phyloP scores from a whole-genome alignment of 192 early-diverging fungal species.

The Coemansia javaensis region DNA sequence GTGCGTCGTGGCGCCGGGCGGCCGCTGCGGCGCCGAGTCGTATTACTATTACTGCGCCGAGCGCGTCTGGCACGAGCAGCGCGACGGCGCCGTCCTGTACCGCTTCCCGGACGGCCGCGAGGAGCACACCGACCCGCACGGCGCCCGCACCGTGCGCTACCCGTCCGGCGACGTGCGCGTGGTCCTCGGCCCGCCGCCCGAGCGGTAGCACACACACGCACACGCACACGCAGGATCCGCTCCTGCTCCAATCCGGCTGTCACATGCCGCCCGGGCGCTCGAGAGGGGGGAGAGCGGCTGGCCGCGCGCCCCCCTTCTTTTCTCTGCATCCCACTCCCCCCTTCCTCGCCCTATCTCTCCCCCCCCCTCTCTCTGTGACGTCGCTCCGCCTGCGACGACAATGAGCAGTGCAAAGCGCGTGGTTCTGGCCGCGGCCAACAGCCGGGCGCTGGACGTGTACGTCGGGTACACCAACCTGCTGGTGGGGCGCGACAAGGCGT shows the following conservation, averaged over 20 bases:
- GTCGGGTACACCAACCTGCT: slow-evolving; percentile 60
- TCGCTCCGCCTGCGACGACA: background rate
- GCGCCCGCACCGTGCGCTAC: slow-evolving; percentile 1
- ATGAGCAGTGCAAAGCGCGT: background rate
- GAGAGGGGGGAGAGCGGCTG: too few species aligned
- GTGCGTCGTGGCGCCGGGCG: slow-evolving; percentile 5
- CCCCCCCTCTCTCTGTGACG: background rate
- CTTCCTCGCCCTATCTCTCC: background rate
- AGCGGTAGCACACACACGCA: too few species aligned
- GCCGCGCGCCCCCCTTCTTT: background rate
- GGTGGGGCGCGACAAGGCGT: slow-evolving; percentile 71
- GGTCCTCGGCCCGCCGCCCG: background rate
- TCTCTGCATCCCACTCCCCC: too few species aligned
- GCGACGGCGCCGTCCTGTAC: background rate
- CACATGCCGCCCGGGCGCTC: background rate
- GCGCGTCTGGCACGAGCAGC: slow-evolving; percentile 41
- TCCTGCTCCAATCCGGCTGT: too few species aligned
- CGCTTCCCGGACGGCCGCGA: slow-evolving; percentile 26
- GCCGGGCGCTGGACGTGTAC: slow-evolving; percentile 21
- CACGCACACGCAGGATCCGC: too few species aligned
- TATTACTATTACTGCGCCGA: slow-evolving; percentile 38
- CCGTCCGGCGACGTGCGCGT: slow-evolving; percentile 11
- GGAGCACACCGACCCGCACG: slow-evolving; percentile 1
- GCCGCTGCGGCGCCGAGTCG: background rate
- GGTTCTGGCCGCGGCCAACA: slow-evolving; percentile 13